Evolutionary conservation across 345 rosid genomes (phyloP).

Genomic region (Isatis tinctoria): DNA sequence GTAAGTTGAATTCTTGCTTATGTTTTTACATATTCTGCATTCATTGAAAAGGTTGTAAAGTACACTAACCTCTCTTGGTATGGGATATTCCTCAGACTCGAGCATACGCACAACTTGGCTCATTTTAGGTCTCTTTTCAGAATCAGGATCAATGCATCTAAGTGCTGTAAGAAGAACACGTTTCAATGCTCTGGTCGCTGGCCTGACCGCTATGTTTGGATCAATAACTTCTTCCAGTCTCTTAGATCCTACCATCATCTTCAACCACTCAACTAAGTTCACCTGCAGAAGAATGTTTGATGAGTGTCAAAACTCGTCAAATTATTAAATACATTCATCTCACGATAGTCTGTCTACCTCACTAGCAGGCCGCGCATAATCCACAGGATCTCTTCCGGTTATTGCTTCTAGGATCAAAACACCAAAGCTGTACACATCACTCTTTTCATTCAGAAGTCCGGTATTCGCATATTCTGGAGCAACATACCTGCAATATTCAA

Average conservation of each 20-base stretch:
- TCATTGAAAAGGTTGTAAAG: neutral
- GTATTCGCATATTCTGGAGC: conserved; percentile 99
- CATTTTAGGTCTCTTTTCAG: conserved; percentile 90
- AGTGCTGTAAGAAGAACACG: conserved; percentile 85
- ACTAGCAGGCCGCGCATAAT: conserved; percentile 69
- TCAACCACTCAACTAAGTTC: conserved; percentile 94
- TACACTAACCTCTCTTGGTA: conserved; percentile 78
- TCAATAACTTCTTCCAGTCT: conserved; percentile 85
- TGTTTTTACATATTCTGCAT: neutral
- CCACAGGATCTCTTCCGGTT: conserved; percentile 97
- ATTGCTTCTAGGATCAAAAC: conserved; percentile 84
- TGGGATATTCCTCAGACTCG: conserved; percentile 88
- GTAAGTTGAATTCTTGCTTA: conserved; percentile 21
- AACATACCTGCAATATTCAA: conserved; percentile 60
- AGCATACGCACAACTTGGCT: conserved; percentile 97
- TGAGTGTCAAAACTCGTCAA: neutral
- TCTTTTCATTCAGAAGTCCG: conserved; percentile 93
- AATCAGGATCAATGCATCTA: conserved; percentile 93
- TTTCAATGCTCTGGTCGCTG: conserved; percentile 77
- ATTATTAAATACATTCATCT: neutral
- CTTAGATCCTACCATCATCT: conserved; percentile 90
- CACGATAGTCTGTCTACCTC: conserved; percentile 46
- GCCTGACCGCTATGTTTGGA: conserved; percentile 72
- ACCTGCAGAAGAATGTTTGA: conserved; percentile 43
- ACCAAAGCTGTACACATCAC: conserved; percentile 97